phyloP scores from a whole-genome alignment of 2,329 filamentous ascomycete species.

The Xylariales sp. region DNA sequence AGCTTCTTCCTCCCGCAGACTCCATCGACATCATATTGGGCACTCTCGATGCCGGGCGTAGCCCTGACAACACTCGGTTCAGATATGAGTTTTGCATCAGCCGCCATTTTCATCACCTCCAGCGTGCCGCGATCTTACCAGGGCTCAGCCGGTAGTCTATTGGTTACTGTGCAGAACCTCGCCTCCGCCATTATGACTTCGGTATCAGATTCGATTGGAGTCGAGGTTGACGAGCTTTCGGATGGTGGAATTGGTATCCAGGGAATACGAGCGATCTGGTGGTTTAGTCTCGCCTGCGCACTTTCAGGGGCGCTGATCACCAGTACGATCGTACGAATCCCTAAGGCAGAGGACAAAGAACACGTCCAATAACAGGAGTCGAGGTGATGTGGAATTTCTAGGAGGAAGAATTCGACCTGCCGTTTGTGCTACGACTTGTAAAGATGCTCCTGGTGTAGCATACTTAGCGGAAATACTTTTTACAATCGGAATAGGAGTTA shows the following conservation, averaged over 20 bases:
- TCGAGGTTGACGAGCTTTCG: constrained; percentile 15
- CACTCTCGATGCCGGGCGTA: constrained; percentile 37
- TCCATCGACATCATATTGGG: constrained; percentile 36
- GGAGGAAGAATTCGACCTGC: too few relatives aligned
- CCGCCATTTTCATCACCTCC: constrained; percentile 43
- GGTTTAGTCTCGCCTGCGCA: constrained; percentile 18
- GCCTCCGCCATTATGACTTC: constrained; percentile 36
- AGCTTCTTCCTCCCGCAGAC: constrained; percentile 27
- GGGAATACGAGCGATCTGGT: constrained; percentile 18
- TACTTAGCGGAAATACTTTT: too few relatives aligned
- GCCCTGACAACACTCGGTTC: constrained; percentile 41
- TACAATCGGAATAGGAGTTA: too few relatives aligned
- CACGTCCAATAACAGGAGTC: too few relatives aligned
- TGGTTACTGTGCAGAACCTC: constrained; percentile 43
- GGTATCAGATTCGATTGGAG: constrained; percentile 27
- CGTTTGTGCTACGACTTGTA: too few relatives aligned
- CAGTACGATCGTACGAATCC: constrained; percentile 14
- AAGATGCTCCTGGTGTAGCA: too few relatives aligned
- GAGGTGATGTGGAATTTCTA: too few relatives aligned
- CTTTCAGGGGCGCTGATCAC: constrained; percentile 16
- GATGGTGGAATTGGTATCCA: constrained; percentile 15
- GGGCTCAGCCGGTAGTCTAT: constrained; percentile 37
- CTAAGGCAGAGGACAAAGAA: constrained; percentile 19
- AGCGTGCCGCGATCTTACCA: constrained; percentile 41
- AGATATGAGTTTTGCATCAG: constrained; percentile 40